These are phyloP conservation scores for Saccharomyces uvarum DNA, from an alignment of 1,139 yeast species.

Conservation along the genomic window DNA sequence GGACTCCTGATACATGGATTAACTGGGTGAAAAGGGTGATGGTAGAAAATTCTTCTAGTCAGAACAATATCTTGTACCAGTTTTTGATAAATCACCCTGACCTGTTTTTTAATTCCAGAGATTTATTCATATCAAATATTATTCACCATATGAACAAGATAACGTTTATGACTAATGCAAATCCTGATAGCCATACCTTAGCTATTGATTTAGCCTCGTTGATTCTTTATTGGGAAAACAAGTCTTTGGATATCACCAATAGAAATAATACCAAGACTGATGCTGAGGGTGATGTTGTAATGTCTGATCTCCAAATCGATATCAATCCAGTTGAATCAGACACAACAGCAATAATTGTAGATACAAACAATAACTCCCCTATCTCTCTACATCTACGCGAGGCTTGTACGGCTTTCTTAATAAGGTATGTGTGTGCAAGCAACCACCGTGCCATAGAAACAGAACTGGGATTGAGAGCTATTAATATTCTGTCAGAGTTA, in stretches of 20 bases:
- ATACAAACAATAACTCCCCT: constrained; percentile 17
- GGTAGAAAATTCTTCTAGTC: constrained; percentile 82
- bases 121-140: constrained; percentile 79
- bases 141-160: constrained; percentile 94
- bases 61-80: constrained; percentile 67
- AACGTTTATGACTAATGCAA: constrained; percentile 72
- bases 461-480: constrained; percentile 72
- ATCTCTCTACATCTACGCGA: constrained; percentile 80
- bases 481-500: constrained; percentile 65
- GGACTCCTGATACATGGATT: constrained; percentile 71
- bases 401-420: constrained; percentile 84
- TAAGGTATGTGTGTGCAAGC: constrained; percentile 80
- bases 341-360: constrained; percentile 6
- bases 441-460: constrained; percentile 81
- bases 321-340: neutral
- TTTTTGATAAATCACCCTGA: constrained; percentile 83
- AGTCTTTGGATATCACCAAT: constrained; percentile 28
- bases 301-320: constrained; percentile 12
- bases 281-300: constrained; percentile 26
- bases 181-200: constrained; percentile 70
- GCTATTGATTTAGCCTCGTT: constrained; percentile 88
- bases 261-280: constrained; percentile 23
- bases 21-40: constrained; percentile 92
- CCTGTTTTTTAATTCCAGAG: constrained; percentile 77
- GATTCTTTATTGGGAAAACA: constrained; percentile 77